These are phyloP conservation scores for Beta lomatogona DNA, from an alignment of 179 eudicot species.

Conservation along the genomic window DNA sequence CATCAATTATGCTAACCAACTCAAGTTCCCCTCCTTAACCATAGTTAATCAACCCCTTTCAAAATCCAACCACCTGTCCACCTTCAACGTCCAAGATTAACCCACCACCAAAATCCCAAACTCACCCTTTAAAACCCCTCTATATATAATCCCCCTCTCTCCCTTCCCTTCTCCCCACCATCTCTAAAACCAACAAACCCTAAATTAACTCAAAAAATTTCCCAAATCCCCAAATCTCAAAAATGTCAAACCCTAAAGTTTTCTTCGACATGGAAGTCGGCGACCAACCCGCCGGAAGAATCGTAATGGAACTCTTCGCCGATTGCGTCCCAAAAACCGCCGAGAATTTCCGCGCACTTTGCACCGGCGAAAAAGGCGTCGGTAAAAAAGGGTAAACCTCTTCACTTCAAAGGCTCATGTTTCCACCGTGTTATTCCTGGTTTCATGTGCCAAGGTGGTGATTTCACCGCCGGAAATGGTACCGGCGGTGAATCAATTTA, in stretches of 20 bases:
- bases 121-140: conserved; percentile 13
- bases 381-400: conserved; percentile 56
- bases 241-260: conserved; percentile 68
- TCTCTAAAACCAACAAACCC: background rate
- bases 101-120: background rate
- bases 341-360: conserved; percentile 82
- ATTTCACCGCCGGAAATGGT: conserved; percentile 80
- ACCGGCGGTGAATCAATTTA: conserved; percentile 92
- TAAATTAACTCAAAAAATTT: background rate
- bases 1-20: background rate
- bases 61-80: conserved; percentile 22
- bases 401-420: conserved; percentile 69
- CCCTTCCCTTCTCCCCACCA: conserved; percentile 8
- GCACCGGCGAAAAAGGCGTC: conserved; percentile 85
- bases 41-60: background rate
- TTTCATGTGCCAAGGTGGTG: conserved; percentile 90
- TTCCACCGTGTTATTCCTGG: conserved; percentile 81
- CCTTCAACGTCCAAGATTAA: conserved; percentile 11
- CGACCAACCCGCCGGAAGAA: conserved; percentile 56
- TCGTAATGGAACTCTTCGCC: conserved; percentile 73
- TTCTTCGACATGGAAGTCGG: conserved; percentile 71
- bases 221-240: conserved; percentile 1
- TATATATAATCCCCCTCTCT: conserved; percentile 22
- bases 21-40: conserved; percentile 4
- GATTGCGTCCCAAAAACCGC: conserved; percentile 69